Evolutionary conservation across 768 basidiomycete species (phyloP).

Genomic region (Boletus tomentosulus): DNA sequence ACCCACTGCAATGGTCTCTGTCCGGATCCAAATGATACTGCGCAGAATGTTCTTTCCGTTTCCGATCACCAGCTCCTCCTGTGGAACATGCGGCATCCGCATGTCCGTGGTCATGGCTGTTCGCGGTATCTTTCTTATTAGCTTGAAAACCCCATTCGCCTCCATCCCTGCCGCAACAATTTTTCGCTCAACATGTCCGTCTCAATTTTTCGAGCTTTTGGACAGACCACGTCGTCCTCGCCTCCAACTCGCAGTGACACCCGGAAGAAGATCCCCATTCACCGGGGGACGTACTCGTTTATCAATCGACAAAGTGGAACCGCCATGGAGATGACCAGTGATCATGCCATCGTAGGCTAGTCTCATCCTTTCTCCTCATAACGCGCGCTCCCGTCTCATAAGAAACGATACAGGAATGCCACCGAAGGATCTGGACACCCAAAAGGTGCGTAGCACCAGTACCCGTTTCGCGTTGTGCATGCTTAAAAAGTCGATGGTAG

Average conservation of each 20-base stretch:
- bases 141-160: constrained; percentile 7
- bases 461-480: not conserved
- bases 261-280: constrained; percentile 22
- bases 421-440: constrained; percentile 25
- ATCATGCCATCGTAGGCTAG: constrained; percentile 24
- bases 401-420: constrained; percentile 23
- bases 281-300: constrained; percentile 30
- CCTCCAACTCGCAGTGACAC: constrained; percentile 9
- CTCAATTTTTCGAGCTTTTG: constrained; percentile 21
- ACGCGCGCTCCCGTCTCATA: not conserved
- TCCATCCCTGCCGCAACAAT: not conserved
- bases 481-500: constrained; percentile 7
- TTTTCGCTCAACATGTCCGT: constrained; percentile 13
- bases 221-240: constrained; percentile 10
- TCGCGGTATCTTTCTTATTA: not conserved
- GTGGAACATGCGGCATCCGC: constrained; percentile 17
- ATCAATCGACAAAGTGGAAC: constrained; percentile 32
- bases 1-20: not conserved
- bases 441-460: constrained; percentile 18
- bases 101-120: constrained; percentile 15
- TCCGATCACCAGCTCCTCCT: constrained; percentile 1
- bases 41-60: constrained; percentile 13
- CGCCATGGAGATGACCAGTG: constrained; percentile 26
- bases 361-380: not conserved
- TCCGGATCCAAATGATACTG: constrained; percentile 5